Evolutionary conservation across 2,329 filamentous ascomycete genomes (phyloP).

Genomic region (Pestalotiopsis sp.): DNA sequence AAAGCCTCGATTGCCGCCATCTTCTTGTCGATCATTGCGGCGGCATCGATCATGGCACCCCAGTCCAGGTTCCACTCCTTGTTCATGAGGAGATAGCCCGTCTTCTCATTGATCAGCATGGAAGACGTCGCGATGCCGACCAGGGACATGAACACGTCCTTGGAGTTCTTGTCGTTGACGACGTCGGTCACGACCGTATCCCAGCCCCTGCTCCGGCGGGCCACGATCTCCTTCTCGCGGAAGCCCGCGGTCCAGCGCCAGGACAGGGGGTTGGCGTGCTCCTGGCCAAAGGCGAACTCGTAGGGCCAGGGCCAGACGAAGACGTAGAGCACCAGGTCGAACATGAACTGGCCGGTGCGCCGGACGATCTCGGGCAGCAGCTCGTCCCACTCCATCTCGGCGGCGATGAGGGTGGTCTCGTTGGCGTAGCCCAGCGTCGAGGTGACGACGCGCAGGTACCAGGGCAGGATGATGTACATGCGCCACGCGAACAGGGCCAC

Average conservation of each 20-base stretch:
- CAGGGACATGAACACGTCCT: slow-evolving; percentile 62
- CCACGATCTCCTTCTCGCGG: slow-evolving; percentile 77
- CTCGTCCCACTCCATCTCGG: slow-evolving; percentile 54
- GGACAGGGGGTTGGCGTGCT: slow-evolving; percentile 61
- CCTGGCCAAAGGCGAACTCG: slow-evolving; percentile 68
- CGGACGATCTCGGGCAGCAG: slow-evolving; percentile 59
- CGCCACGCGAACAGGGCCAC: slow-evolving; percentile 68
- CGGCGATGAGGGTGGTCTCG: slow-evolving; percentile 65
- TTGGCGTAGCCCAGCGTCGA: slow-evolving; percentile 69
- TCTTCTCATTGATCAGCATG: slow-evolving; percentile 72
- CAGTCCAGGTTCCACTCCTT: slow-evolving; percentile 88
- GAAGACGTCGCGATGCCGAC: slow-evolving; percentile 72
- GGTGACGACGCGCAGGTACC: slow-evolving; percentile 70
- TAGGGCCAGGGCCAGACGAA: slow-evolving; percentile 76
- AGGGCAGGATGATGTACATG: slow-evolving; percentile 68
- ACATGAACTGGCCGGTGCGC: slow-evolving; percentile 67
- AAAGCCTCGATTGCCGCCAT: slow-evolving; percentile 67
- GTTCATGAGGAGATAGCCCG: slow-evolving; percentile 85
- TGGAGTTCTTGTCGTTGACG: slow-evolving; percentile 48
- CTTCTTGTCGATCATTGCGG: slow-evolving; percentile 68
- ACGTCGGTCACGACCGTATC: slow-evolving; percentile 62
- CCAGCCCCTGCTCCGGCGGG: slow-evolving; percentile 78
- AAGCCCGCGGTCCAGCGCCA: slow-evolving; percentile 83
- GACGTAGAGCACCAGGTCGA: slow-evolving; percentile 73
- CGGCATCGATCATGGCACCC: slow-evolving; percentile 75